Percentiles rank a stretch among this genome's conserved stretches.
These are phyloP conservation scores for Colletotrichum sansevieriae DNA, from an alignment of 2,329 filamentous ascomycete species.

Conservation along the genomic window DNA sequence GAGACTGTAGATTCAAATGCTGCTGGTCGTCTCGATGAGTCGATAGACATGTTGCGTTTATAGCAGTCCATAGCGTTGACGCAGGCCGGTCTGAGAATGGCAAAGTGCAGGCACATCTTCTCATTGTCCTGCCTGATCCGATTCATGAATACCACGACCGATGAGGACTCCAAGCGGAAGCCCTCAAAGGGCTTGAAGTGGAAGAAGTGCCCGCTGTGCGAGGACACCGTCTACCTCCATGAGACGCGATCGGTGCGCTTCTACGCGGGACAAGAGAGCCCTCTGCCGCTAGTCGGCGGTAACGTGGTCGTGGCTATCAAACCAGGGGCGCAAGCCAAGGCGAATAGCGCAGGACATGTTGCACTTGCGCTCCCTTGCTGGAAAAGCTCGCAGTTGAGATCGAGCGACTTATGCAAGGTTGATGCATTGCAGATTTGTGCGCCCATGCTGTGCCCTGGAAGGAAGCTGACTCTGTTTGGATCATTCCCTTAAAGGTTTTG, in stretches of 20 bases:
- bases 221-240: constrained; percentile 89
- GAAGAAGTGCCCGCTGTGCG: constrained; percentile 97
- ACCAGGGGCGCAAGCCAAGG: constrained; percentile 72
- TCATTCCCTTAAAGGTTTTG: constrained; percentile 70
- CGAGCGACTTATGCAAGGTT: constrained; percentile 51
- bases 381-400: constrained; percentile 64
- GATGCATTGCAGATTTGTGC: constrained; percentile 61
- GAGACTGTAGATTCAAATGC: neutral
- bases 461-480: constrained; percentile 77
- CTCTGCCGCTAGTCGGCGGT: constrained; percentile 83
- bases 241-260: constrained; percentile 91
- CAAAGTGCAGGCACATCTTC: constrained; percentile 96
- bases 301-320: constrained; percentile 83
- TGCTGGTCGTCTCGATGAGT: constrained; percentile 42
- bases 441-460: constrained; percentile 72
- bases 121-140: constrained; percentile 93
- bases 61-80: constrained; percentile 55
- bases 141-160: constrained; percentile 89
- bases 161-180: constrained; percentile 69
- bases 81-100: constrained; percentile 88
- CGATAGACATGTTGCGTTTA: constrained; percentile 54
- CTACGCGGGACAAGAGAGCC: constrained; percentile 88
- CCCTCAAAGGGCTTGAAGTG: constrained; percentile 80
- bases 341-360: constrained; percentile 70
- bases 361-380: constrained; percentile 54